Evolutionary conservation across 2,329 filamentous ascomycete species (phyloP), one percentile per base, ranked within the genome.

Genomic region (Aspergillus aculeatinus): DNA sequence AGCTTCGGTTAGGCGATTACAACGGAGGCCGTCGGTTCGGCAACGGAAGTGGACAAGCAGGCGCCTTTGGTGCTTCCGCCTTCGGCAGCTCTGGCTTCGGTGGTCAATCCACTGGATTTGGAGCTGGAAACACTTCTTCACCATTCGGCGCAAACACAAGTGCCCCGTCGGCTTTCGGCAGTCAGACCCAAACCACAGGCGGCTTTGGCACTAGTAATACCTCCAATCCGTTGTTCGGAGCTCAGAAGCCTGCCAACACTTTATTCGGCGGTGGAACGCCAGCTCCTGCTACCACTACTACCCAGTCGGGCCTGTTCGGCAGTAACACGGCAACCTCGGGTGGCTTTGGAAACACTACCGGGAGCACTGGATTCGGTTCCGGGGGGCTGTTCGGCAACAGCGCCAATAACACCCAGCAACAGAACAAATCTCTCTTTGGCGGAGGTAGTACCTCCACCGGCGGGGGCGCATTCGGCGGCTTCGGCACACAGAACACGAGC

Each of bases 1-100:
- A 95, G 75, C 78, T 95, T 57, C 84, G 91, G 70, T 77, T 96
- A 62, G 91, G 87, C 50, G 95, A 99, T 76, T 99, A 99, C 74
- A 85, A 88, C 60, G 90, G 93, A 75, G 93, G 93, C 54, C 87
- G 93, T 60, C 89, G 89, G 57, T 91, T 86, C 73, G 95, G 93
- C 35, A 96, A 94, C 76, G 84, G 85, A 48, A 91, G 89, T 63
- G 92, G 91, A 31, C 89, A 92, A 65, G 81, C 86, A 51, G 92
- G 92, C 60, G 90, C 89, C 7, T 97, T 97, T 75, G 94, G 92
- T 19, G 82, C 87, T 60, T 83, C 80, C 67, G 85, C 83, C 61
- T 87, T 87, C 58, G 81, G 81, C 59, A 72, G 72, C 6, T 75
- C 67, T 42, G 70, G 80, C 5, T 82, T 82, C 64, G 80, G 77